phyloP scores from a whole-genome alignment of 202 grass and related monocot genomes.

The Saccharum hybrid region DNA sequence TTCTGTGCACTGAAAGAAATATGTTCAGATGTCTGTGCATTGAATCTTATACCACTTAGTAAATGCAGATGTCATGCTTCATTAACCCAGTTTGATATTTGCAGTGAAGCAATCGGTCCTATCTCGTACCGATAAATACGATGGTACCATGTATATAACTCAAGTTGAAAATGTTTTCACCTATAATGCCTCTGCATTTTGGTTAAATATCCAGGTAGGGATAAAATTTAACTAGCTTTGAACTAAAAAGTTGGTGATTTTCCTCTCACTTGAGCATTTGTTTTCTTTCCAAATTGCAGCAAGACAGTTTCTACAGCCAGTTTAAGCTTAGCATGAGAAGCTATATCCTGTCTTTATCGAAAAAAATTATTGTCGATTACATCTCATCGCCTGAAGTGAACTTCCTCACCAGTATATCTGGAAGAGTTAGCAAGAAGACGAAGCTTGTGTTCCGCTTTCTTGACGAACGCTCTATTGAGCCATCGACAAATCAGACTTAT shows the following conservation, averaged over 20 bases:
- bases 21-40: not conserved
- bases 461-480: conserved; percentile 50
- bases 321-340: conserved; percentile 70
- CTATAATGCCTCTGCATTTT: conserved; percentile 47
- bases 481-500: conserved; percentile 83
- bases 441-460: conserved; percentile 88
- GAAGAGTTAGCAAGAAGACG: conserved; percentile 62
- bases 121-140: conserved; percentile 46
- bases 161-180: conserved; percentile 30
- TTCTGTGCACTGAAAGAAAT: conserved; percentile 1
- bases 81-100: conserved; percentile 40
- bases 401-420: conserved; percentile 64
- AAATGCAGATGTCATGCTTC: not conserved
- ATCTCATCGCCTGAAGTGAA: conserved; percentile 80
- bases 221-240: conserved; percentile 30
- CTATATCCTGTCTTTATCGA: conserved; percentile 56
- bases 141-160: not conserved
- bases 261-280: conserved; percentile 22
- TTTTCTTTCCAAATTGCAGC: conserved; percentile 52
- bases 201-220: conserved; percentile 89
- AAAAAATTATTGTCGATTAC: conserved; percentile 45
- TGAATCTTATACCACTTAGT: conserved; percentile 11
- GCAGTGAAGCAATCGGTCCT: conserved; percentile 61
- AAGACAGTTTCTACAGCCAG: conserved; percentile 75
- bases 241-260: conserved; percentile 35